Conservation (phyloP, 345 rosid genomes). For the Citrus trifoliata region DNA sequence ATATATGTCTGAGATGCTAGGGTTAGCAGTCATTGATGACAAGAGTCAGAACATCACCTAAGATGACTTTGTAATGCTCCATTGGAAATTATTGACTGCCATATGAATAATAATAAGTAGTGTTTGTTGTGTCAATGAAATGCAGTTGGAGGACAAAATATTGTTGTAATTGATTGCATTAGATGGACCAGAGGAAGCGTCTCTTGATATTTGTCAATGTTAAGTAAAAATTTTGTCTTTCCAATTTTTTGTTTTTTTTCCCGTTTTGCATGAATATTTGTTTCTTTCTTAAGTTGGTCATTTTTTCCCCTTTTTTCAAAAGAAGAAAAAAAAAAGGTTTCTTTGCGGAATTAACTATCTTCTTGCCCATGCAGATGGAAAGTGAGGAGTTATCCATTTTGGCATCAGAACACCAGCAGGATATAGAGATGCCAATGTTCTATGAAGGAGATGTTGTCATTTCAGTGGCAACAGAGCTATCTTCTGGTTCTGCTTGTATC, state of each 20-base stretch:
- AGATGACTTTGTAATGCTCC: background rate
- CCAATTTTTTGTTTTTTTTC: too few species aligned
- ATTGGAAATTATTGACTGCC: background rate
- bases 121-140: background rate
- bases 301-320: background rate
- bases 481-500: constrained; percentile 35
- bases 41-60: background rate
- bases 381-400: constrained; percentile 35
- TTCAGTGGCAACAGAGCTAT: constrained; percentile 18
- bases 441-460: constrained; percentile 23
- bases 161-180: background rate
- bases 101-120: background rate
- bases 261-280: background rate
- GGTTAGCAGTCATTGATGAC: background rate
- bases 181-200: background rate
- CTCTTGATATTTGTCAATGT: background rate
- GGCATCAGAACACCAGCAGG: constrained; percentile 27
- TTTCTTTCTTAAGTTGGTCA: background rate
- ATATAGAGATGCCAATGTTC: constrained; percentile 36
- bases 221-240: background rate
- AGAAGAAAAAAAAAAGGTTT: too few species aligned
- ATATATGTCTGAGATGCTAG: background rate
- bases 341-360: background rate
- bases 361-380: constrained; percentile 46
- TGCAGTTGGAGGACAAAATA: background rate